Base-by-base conservation (phyloP, 108 stramenopile species). In the Discostella stelligeroides region DNA sequence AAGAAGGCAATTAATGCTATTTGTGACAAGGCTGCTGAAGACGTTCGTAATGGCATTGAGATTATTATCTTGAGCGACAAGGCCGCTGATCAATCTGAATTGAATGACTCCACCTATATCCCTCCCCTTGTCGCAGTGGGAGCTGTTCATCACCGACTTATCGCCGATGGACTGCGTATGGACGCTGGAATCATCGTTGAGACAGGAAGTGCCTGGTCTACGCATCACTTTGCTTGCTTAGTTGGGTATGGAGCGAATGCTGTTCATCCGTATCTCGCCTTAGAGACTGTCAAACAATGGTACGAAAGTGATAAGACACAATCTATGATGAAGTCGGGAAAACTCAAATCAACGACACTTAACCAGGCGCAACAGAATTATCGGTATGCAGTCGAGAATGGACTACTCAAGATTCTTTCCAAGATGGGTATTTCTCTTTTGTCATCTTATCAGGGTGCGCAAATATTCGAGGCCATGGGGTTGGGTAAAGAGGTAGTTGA, bases 401-500 rank as follows among this genome's bases (percentile, higher is more conserved):
- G 98, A 55, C 68, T 98, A 38, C 81, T 97, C 56, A 97, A 97
- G 83, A 95, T 96, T 67, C 80, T 97, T 73, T 91, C 90, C 38
- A 97, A 97, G 82, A 97, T 97, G 86, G 97, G 97, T 49, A 97
- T 97, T 68, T 88, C 88, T n/a, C 77, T 96, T 10, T 84, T 97
- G n/a, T 84, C 95, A 20, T 94, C 92, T 2, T 97, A 97, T 72
- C 81, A 90, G 21, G 97, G 97, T 29, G 97, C 97, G 11, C 97
- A 97, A 84, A 96, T 97, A 57, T 98, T 98, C 59, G 98, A 98
- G 75, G 95, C 95, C 24, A 83, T 98, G 57, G 98, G 98, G 40
- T 79, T 98, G 41, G 84, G 87, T 13, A 86, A 90, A 42, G 95
- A 97, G 43, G 88, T 97, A 39, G 90, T 98, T 47, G 84, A 85